A percentile compares a stretch with the other conserved stretches of the same genome.
Conservation (phyloP, 1,284 basidiomycete genomes). For the Schizophyllum commune region DNA sequence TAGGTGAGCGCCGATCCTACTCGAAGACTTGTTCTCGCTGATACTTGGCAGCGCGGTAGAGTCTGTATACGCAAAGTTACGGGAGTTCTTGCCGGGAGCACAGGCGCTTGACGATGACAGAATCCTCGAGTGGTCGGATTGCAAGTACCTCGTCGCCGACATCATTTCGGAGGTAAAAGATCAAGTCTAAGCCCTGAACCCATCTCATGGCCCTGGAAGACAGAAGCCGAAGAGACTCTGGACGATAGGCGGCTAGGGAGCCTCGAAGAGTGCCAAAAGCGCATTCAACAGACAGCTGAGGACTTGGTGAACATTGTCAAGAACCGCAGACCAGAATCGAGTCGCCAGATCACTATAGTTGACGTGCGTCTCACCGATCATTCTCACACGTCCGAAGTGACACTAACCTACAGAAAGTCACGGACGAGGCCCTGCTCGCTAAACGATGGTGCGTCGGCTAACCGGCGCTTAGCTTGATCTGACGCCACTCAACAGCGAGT, state of each 20-base stretch:
- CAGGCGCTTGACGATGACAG: not conserved
- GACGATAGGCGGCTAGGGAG: not conserved
- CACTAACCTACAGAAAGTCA: not conserved
- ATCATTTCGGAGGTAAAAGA: not conserved
- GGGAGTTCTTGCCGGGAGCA: not conserved
- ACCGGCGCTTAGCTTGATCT: not conserved
- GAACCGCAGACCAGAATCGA: not conserved
- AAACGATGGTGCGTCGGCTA: not conserved
- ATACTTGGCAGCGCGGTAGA: not conserved
- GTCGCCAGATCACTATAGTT: not conserved
- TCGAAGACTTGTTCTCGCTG: not conserved
- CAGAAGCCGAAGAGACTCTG: not conserved
- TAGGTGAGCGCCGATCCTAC: not conserved
- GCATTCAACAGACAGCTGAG: not conserved
- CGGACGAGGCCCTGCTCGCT: not conserved
- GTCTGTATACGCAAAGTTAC: not conserved
- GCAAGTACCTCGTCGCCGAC: not conserved
- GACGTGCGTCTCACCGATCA: not conserved
- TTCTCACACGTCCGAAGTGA: not conserved
- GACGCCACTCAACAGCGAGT: not conserved
- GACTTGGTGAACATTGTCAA: not conserved
- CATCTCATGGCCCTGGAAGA: not conserved
- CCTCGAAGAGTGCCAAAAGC: not conserved
- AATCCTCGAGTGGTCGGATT: not conserved
- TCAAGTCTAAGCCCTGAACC: not conserved